A percentile compares a stretch with the other conserved stretches of the same genome.
These are phyloP conservation scores for Volvariella volvacea DNA, from an alignment of 1,284 basidiomycete species.

Conservation along the genomic window DNA sequence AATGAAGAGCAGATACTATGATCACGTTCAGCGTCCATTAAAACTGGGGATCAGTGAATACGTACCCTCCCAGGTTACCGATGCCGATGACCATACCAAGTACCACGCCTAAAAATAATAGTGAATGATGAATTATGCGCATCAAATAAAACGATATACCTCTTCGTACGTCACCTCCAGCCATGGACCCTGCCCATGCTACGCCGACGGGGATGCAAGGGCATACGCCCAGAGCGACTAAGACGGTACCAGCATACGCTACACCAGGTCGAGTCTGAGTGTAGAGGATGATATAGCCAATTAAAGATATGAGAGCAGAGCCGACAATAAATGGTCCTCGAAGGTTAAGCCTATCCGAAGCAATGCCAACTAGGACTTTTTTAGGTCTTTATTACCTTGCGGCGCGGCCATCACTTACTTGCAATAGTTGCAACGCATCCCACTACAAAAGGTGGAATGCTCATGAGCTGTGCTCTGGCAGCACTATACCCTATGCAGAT, in stretches of 20 bases:
- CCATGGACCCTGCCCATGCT: slow-evolving; percentile 52
- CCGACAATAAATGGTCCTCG: slow-evolving; percentile 40
- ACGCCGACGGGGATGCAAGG: slow-evolving; percentile 46
- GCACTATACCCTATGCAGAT: slow-evolving; percentile 37
- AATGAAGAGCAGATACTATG: slow-evolving; percentile 23
- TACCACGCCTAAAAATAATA: too few species aligned
- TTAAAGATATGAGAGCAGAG: slow-evolving; percentile 29
- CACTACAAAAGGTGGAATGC: slow-evolving; percentile 42
- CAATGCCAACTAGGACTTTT: slow-evolving; percentile 22
- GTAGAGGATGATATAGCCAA: slow-evolving; percentile 41
- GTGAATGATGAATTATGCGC: too few species aligned
- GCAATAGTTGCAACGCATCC: slow-evolving; percentile 35
- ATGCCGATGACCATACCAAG: slow-evolving; percentile 49
- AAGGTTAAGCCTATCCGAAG: slow-evolving; percentile 33
- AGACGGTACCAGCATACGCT: slow-evolving; percentile 45
- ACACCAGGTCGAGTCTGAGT: slow-evolving; percentile 24
- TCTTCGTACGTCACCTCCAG: slow-evolving; percentile 40
- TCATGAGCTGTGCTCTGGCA: slow-evolving; percentile 51
- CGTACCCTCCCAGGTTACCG: slow-evolving; percentile 47
- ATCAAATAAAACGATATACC: too few species aligned
- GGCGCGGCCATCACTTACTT: slow-evolving; percentile 10
- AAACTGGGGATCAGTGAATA: background rate
- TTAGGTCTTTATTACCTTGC: background rate
- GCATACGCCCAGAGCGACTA: slow-evolving; percentile 49
- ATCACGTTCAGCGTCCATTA: background rate